Percentiles rank a stretch among this genome's conserved stretches.
Conservation (phyloP, 2,329 filamentous ascomycete species). For the Sporothrix globosa region DNA sequence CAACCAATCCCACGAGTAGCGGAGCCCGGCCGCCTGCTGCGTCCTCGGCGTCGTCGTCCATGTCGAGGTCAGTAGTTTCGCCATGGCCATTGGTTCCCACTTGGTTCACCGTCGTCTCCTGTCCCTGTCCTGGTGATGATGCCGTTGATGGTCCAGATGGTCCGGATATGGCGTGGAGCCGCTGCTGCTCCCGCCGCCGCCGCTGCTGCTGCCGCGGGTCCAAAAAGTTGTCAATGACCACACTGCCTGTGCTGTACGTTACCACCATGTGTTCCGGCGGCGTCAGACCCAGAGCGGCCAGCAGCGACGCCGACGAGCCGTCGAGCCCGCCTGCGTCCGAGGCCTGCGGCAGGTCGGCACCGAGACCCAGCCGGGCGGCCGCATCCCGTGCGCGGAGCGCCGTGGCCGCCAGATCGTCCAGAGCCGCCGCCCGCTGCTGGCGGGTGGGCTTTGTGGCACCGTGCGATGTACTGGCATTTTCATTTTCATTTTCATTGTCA, state of each 20-base stretch:
- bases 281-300: conserved; percentile 51
- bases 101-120: conserved; percentile 15
- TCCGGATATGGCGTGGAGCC: neutral
- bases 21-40: conserved; percentile 48
- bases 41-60: conserved; percentile 31
- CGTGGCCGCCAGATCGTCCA: conserved; percentile 56
- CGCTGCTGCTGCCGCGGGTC: conserved; percentile 41
- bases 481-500: too few species aligned
- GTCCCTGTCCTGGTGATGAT: conserved; percentile 11
- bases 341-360: conserved; percentile 34
- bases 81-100: neutral
- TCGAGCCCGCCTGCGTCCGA: conserved; percentile 25
- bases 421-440: conserved; percentile 47
- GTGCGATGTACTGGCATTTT: too few species aligned
- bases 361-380: conserved; percentile 56
- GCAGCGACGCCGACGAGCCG: conserved; percentile 54
- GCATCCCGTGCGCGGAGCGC: conserved; percentile 59
- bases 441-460: conserved; percentile 30
- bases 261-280: conserved; percentile 60
- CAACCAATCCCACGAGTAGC: conserved; percentile 58
- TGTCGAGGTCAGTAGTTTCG: neutral
- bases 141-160: neutral
- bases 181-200: conserved; percentile 14
- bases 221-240: conserved; percentile 50
- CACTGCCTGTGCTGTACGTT: conserved; percentile 53